phyloP scores from a whole-genome alignment of 306 rosid species.

The Fagus sylvatica region DNA sequence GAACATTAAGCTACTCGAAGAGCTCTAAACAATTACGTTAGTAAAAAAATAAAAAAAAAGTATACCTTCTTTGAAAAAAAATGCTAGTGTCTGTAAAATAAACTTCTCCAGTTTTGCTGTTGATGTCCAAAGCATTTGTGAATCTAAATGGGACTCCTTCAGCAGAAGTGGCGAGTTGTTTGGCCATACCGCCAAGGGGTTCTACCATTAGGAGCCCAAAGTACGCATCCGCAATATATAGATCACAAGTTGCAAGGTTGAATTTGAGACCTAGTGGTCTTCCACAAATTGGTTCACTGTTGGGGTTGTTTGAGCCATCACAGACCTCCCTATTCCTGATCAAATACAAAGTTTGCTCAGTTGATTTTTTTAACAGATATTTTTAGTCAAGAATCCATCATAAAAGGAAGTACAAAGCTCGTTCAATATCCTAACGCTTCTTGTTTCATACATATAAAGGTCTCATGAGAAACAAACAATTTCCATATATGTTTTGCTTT shows the following conservation, averaged over 20 bases:
- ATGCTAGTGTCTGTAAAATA: constrained; percentile 65
- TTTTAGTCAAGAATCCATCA: no score
- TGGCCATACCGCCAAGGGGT: constrained; percentile 41
- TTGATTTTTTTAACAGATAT: no score
- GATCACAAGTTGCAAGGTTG: constrained; percentile 25
- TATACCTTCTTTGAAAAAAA: constrained; percentile 55
- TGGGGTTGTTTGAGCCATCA: constrained; percentile 37
- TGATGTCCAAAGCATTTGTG: constrained; percentile 54
- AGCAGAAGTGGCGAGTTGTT: constrained; percentile 39
- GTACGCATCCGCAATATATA: constrained; percentile 58
- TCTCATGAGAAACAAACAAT: no score
- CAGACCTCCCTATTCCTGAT: constrained; percentile 41
- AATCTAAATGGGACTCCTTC: constrained; percentile 47
- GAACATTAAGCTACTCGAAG: no score
- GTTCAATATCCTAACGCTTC: no score
- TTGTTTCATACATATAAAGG: no score
- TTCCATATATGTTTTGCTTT: no score
- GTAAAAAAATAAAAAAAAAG: neutral
- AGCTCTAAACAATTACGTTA: neutral
- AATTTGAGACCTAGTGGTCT: constrained; percentile 20
- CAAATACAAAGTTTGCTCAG: neutral
- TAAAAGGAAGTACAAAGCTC: no score
- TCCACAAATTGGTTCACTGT: constrained; percentile 48
- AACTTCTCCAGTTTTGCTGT: constrained; percentile 39
- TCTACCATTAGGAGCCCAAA: constrained; percentile 47